phyloP scores from a whole-genome alignment of 495 filamentous ascomycete genomes.

The Tuber microsphaerosporum region DNA sequence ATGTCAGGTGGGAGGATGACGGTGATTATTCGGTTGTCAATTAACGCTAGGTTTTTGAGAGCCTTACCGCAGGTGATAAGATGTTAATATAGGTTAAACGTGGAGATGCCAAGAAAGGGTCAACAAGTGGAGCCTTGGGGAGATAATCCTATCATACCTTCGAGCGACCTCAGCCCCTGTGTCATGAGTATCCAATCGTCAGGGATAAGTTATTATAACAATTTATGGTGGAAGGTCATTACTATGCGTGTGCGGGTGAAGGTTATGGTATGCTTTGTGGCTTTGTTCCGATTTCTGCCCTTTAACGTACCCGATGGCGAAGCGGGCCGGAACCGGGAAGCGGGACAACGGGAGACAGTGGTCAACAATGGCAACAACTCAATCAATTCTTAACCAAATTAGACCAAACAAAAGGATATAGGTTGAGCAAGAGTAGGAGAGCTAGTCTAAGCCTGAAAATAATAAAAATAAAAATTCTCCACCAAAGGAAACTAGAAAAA shows the following conservation, averaged over 20 bases:
- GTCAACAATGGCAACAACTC: too few species aligned
- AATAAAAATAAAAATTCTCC: too few species aligned
- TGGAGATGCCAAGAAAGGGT: background rate
- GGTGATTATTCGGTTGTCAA: background rate
- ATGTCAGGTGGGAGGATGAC: background rate
- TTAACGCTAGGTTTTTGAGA: background rate
- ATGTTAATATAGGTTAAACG: background rate
- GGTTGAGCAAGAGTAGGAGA: too few species aligned
- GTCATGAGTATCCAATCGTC: background rate
- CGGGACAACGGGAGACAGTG: too few species aligned
- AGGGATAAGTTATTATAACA: background rate
- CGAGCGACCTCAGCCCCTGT: background rate
- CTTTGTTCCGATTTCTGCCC: background rate
- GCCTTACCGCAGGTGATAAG: background rate
- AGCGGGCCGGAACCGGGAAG: too few species aligned
- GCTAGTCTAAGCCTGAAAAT: too few species aligned
- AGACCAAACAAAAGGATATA: too few species aligned
- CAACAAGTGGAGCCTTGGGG: background rate
- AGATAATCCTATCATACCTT: conserved; percentile 1
- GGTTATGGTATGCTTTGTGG: background rate
- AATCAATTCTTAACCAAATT: too few species aligned
- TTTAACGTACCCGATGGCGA: too few species aligned
- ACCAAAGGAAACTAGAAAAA: too few species aligned
- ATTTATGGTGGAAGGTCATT: background rate
- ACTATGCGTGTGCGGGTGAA: background rate